Evolutionary conservation across 164 flowering plant species (phyloP), one percentile per base, ranked within the genome.

Genomic region (Buxus sempervirens): DNA sequence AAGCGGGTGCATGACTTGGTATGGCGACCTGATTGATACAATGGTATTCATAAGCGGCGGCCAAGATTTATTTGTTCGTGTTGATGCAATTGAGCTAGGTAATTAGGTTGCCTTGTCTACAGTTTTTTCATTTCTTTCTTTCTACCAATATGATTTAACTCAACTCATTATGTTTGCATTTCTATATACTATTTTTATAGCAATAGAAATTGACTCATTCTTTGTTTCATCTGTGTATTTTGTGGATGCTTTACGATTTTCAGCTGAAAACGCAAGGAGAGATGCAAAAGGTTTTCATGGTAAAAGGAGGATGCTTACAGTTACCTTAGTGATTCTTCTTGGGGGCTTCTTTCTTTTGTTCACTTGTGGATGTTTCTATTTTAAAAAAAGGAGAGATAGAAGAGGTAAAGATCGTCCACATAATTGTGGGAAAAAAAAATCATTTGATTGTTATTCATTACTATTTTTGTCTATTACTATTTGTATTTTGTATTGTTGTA

Each of bases 1-100:
- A 9, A 18, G 63, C 25, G 81, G 79, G 13, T 83, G 86, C 58
- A 0, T 81, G 12, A 14, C 70, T 4, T 79, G 82, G 79, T 61
- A 25, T n/a, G 80, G 72, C 0, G 68, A 70, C 2, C 58, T 83
- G 45, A 66, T 69, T 0, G 86, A 83, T 23, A 55, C 38, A 0
- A 64, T 60, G 26, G 28, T 45, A n/a, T 77, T 21, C 41, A 1
- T 73, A 0, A 6, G 24, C 0, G 77, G 49, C 9, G 84, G 84
- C 6, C 70, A 66, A 9, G 73, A 73, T 42, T 25, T 83, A 1
- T 81, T 68, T 58, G 16, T 83, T 0, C 73, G 81, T 2, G 75
- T 67, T 0, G 77, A 65, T 48, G 63, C 72, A 9, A 0, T 58
- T 14, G 78, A 70, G 42, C 18, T 80, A 48, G 81, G 85, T 80